Evolutionary conservation across 305 asterid species (phyloP), one percentile per base, ranked within the genome.

Genomic region (Fraxinus platypoda): DNA sequence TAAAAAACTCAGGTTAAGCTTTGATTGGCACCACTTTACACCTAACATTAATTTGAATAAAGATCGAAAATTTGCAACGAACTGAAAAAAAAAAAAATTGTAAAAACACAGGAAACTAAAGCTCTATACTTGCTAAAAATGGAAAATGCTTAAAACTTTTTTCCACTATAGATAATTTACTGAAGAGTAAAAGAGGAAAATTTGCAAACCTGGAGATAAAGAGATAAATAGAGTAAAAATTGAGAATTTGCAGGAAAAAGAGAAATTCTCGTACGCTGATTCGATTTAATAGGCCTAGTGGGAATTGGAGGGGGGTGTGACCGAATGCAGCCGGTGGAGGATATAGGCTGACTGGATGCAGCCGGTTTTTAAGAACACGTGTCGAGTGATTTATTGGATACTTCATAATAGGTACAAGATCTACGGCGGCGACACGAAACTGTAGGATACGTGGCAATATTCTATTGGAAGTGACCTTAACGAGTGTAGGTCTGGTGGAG

Each of bases 201-300:
- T 34, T 31, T 62, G 82, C 90, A 83, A 87, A 88, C 91, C 91
- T 85, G 87, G 77, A 85, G 76, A 83, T 19, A 79, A 72, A 81
- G 84, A 78, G 78, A 79, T 64, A 64, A 77, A 83, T 80, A 81
- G 57, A 5, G 41, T 31, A 71, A 70, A 25, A 7, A 80, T 84
- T 80, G 83, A 13, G 75, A 84, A 81, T 30, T 85, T 77, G 78
- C 46, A 0, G 71, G 73, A 34, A 70, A 28, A 76, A 75, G 25
- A 30, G 13, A 13, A 62, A 25, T 17, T 71, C 74, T 75, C 2
- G 0, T 81, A 23, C 26, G 75, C 81, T 85, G 92, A 84, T 88
- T 86, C 86, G 85, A 83, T 83, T 54, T 54, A 87, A 88, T 91
- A 88, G 84, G 90, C 84, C 90, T 87, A 88, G 93, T 92, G 93